Percentiles rank a stretch among this genome's conserved stretches.
Conservation (phyloP, 306 rosid genomes). For the Medicago lupulina region DNA sequence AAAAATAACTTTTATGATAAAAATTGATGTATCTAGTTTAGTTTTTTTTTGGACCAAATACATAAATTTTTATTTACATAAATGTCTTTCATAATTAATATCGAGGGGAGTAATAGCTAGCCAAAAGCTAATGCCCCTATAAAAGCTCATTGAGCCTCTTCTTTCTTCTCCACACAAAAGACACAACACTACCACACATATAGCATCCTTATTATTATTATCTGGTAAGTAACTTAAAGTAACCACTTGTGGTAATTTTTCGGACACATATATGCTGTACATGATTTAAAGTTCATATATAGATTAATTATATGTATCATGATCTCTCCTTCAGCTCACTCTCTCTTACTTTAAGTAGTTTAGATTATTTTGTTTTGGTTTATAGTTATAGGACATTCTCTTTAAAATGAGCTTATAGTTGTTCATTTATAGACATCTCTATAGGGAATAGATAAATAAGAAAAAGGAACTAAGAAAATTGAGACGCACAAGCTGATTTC, state of each 20-base stretch:
- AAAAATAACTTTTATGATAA: too few species aligned
- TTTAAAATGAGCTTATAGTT: too few species aligned
- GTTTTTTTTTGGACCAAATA: too few species aligned
- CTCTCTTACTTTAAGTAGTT: neutral
- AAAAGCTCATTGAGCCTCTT: slow-evolving; percentile 39
- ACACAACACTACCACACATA: neutral
- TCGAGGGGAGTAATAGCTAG: neutral
- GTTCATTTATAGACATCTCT: too few species aligned
- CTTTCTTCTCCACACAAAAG: slow-evolving; percentile 25
- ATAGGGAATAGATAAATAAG: too few species aligned
- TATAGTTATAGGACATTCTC: neutral
- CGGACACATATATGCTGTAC: too few species aligned
- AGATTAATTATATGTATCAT: neutral
- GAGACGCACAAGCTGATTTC: too few species aligned
- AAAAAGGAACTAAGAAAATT: too few species aligned
- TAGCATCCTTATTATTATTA: neutral
- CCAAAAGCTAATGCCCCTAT: slow-evolving; percentile 41
- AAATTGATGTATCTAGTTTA: too few species aligned
- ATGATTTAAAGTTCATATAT: neutral
- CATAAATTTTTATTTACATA: too few species aligned
- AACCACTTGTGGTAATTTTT: neutral
- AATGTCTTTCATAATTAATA: too few species aligned
- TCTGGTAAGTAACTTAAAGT: slow-evolving; percentile 29
- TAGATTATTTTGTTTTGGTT: neutral
- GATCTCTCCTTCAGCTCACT: neutral